Base-by-base conservation (phyloP, 1,284 basidiomycete genomes). In the Entoloma clypeatum region DNA sequence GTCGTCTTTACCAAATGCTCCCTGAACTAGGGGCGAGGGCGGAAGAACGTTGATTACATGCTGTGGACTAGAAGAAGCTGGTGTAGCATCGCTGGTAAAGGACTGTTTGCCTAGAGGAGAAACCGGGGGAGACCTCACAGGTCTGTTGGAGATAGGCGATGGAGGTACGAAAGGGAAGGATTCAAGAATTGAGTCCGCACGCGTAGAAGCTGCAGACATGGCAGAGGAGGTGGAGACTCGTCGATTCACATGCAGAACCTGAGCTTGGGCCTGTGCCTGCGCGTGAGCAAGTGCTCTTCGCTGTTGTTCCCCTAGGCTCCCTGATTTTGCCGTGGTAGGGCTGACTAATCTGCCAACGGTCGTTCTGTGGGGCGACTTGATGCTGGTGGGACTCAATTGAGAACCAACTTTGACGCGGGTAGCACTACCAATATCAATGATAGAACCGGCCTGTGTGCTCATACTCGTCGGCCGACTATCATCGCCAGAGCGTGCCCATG, bases 121-220 rank as follows among this genome's bases (percentile, higher is more conserved):
- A 41, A 79, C 76, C 22, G 81, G 81, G 3, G 85, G 84, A 3
- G 85, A 79, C 48, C 85, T 72, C 50, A 79, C 67, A 7, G 86
- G 86, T 35, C 81, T 71, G 52, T 84, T 77, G 11, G 84, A 86
- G 48, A 90, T 88, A 5, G 86, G 86, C 3, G 83, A 86, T 1
- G 86, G 86, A 16, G 86, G 86, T 6, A 90, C 86, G 57, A 90
- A 89, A 29, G 85, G 85, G 71, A 90, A 90, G 17, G 77, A 81
- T 61, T 86, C 86, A 16, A 90, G 70, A 48, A 90, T 86, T 1
- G 86, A 88, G 58, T 90, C 86, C 27, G 83, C 81, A 43, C 74
- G 71, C 3, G 78, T 78, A 16, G 81, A 81, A n/a, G 79, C 68
- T 8, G 77, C 75, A 24, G 79, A 79, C 43, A 82, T 60, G 39